Evolutionary conservation across 2,329 filamentous ascomycete species (phyloP).

Genomic region (Neoscytalidium dimidiatum): DNA sequence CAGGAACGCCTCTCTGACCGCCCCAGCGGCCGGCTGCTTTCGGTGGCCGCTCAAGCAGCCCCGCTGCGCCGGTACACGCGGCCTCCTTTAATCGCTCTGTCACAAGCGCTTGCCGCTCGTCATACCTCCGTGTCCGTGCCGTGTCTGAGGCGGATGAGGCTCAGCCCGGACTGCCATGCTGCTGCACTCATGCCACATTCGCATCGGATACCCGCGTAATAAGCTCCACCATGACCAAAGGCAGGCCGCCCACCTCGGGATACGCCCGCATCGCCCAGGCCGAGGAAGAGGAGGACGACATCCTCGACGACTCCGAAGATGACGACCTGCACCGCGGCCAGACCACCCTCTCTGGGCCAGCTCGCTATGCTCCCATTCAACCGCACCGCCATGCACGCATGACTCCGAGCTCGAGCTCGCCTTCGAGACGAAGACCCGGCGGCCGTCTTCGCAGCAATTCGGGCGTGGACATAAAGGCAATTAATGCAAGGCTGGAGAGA

Average conservation of each 20-base stretch:
- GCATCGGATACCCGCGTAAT: neutral
- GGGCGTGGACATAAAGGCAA: slow-evolving; percentile 95
- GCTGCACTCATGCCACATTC: slow-evolving; percentile 9
- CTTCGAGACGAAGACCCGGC: slow-evolving; percentile 31
- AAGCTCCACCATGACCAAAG: slow-evolving; percentile 32
- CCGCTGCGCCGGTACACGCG: neutral
- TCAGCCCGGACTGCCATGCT: slow-evolving; percentile 5
- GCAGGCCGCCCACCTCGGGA: slow-evolving; percentile 46
- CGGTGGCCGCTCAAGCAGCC: neutral
- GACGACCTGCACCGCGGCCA: slow-evolving; percentile 36
- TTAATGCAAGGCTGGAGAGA: slow-evolving; percentile 90
- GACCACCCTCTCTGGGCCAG: slow-evolving; percentile 35
- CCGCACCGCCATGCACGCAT: slow-evolving; percentile 46
- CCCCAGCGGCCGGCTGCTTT: neutral
- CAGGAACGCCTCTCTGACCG: neutral
- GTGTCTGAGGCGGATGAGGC: neutral
- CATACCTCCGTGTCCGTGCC: slow-evolving; percentile 15
- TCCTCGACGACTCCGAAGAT: slow-evolving; percentile 37
- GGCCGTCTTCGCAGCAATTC: slow-evolving; percentile 71
- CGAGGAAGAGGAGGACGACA: slow-evolving; percentile 50
- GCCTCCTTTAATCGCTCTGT: neutral
- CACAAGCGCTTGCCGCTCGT: slow-evolving; percentile 7
- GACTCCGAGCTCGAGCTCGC: slow-evolving; percentile 41
- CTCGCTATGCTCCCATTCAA: slow-evolving; percentile 51
- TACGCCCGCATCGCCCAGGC: slow-evolving; percentile 56